These are phyloP conservation scores for Quercus suber DNA, from an alignment of 306 rosid species.

Conservation along the genomic window DNA sequence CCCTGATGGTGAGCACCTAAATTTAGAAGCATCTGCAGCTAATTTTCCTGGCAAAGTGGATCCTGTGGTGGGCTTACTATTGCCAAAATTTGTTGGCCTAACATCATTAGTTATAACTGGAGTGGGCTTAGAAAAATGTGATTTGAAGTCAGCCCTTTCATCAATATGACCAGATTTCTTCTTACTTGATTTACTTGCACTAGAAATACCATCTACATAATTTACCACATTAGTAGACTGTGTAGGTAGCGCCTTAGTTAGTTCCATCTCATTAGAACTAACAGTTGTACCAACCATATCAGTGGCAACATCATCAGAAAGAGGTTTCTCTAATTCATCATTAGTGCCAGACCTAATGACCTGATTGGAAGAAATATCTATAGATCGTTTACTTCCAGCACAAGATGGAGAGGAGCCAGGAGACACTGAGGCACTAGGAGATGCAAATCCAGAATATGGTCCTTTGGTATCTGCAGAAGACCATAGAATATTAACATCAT, in stretches of 20 bases:
- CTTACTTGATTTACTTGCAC: conserved; percentile 42
- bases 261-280: conserved; percentile 19
- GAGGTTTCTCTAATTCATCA: conserved; percentile 33
- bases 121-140: conserved; percentile 36
- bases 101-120: conserved; percentile 34
- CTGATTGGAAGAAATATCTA: conserved; percentile 19
- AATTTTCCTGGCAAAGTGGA: conserved; percentile 37
- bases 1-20: conserved; percentile 30
- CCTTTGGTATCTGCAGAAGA: conserved; percentile 39
- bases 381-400: conserved; percentile 35
- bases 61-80: conserved; percentile 44
- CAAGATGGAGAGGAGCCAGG: conserved; percentile 29
- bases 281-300: conserved; percentile 18
- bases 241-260: conserved; percentile 9
- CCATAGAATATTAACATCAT: conserved; percentile 27
- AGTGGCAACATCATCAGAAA: conserved; percentile 3
- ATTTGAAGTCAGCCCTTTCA: conserved; percentile 33
- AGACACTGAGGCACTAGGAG: conserved; percentile 19
- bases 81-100: conserved; percentile 24
- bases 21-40: conserved; percentile 36
- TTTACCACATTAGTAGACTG: conserved; percentile 27
- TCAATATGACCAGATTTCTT: conserved; percentile 27
- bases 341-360: conserved; percentile 1
- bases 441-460: conserved; percentile 19
- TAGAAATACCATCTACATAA: conserved; percentile 28